Conservation (phyloP, 1,284 basidiomycete species). For the Naganishia liquefaciens region DNA sequence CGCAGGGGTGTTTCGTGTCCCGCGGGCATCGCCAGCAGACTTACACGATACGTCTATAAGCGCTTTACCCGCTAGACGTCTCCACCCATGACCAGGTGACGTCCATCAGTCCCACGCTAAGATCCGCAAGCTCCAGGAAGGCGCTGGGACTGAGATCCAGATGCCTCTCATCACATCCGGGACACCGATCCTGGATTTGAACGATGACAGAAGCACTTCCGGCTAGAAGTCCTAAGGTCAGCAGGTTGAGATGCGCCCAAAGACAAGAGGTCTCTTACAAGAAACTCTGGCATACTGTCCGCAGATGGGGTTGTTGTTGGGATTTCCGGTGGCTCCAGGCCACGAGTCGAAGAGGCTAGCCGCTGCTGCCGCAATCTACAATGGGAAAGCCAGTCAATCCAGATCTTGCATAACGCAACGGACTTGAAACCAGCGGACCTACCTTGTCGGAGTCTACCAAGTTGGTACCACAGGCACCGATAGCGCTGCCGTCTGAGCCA, state of each 20-base stretch:
- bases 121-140: conserved; percentile 53
- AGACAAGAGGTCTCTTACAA: conserved; percentile 41
- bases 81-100: conserved; percentile 45
- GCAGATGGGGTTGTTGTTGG: conserved; percentile 59
- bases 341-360: conserved; percentile 54
- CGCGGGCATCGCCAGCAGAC: background rate
- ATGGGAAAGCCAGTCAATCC: background rate
- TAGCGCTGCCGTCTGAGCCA: conserved; percentile 32
- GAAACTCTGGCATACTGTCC: conserved; percentile 52
- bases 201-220: conserved; percentile 46
- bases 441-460: conserved; percentile 28
- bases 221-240: background rate
- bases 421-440: background rate
- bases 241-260: background rate
- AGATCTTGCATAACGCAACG: background rate
- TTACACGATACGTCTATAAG: background rate
- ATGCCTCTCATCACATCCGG: conserved; percentile 52
- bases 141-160: conserved; percentile 57
- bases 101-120: conserved; percentile 43
- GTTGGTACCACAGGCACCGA: conserved; percentile 44
- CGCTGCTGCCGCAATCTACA: conserved; percentile 54
- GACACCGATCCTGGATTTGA: conserved; percentile 56
- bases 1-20: background rate
- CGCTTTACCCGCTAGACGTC: conserved; percentile 7
- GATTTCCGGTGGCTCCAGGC: conserved; percentile 54